phyloP scores from a whole-genome alignment of 352 stramenopile species.

The Globisporangium orthogonon region DNA sequence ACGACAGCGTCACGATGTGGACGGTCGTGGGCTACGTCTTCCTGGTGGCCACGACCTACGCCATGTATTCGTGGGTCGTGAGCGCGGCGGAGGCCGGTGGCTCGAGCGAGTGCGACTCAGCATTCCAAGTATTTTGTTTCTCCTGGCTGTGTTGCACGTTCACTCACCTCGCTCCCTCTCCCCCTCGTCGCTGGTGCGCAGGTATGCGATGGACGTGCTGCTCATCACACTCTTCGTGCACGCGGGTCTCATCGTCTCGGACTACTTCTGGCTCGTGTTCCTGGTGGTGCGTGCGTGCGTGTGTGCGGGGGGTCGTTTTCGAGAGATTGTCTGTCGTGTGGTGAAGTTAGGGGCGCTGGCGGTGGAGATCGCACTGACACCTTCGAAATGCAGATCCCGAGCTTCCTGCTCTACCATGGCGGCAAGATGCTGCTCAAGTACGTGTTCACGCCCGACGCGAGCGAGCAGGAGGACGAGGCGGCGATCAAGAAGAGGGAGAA shows the following conservation, averaged over 20 bases:
- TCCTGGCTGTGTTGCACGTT: no score
- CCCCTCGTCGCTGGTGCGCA: conserved; percentile 1
- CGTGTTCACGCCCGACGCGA: conserved; percentile 62
- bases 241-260: conserved; percentile 61
- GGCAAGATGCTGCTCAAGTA: conserved; percentile 76
- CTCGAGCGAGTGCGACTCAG: conserved; percentile 40
- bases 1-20: conserved; percentile 55
- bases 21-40: conserved; percentile 65
- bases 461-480: conserved; percentile 46
- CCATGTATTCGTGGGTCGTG: conserved; percentile 80
- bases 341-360: no score
- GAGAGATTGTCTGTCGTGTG: no score
- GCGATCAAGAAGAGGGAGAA: conserved; percentile 74
- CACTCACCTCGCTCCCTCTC: not conserved
- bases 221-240: conserved; percentile 81
- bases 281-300: conserved; percentile 34
- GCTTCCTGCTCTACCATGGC: conserved; percentile 76
- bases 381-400: conserved; percentile 39
- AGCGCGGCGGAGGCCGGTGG: conserved; percentile 69
- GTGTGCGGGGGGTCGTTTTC: no score
- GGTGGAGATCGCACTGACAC: not conserved
- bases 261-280: conserved; percentile 87
- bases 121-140: no score
- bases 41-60: conserved; percentile 56
- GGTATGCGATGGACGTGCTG: conserved; percentile 83